These are phyloP conservation scores for Mallotus japonicus DNA, from an alignment of 441 rosid genomes.

Conservation along the genomic window DNA sequence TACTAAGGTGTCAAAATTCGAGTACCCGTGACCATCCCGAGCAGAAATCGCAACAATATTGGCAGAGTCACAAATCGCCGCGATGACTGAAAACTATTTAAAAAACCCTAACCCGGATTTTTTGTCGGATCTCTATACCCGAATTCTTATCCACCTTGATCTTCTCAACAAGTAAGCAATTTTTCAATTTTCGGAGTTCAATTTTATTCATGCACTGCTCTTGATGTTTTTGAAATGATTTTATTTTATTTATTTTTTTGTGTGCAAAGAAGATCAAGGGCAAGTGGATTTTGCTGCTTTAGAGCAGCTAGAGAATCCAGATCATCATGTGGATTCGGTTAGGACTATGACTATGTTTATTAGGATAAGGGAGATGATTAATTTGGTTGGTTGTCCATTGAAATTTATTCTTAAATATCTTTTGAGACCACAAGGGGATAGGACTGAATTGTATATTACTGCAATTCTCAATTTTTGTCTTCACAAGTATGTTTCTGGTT, in stretches of 20 bases:
- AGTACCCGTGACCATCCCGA: constrained; percentile 58
- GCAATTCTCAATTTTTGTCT: constrained; percentile 74
- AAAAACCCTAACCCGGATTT: constrained; percentile 52
- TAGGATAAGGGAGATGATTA: constrained; percentile 47
- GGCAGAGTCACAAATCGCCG: constrained; percentile 54
- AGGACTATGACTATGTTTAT: constrained; percentile 43
- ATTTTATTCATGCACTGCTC: neutral
- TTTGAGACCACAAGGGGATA: constrained; percentile 48
- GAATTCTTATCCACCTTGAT: constrained; percentile 67
- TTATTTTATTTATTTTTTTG: neutral
- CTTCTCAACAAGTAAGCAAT: constrained; percentile 47
- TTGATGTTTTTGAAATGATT: neutral
- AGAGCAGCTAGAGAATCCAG: constrained; percentile 87
- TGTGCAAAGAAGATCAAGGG: constrained; percentile 60
- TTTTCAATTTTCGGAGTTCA: too few species aligned
- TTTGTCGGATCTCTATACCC: constrained; percentile 57
- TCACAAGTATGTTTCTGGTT: constrained; percentile 47
- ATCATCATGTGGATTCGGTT: constrained; percentile 51
- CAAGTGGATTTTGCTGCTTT: constrained; percentile 68
- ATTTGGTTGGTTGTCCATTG: constrained; percentile 47
- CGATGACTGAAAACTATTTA: constrained; percentile 52
- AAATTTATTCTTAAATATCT: constrained; percentile 63
- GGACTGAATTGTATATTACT: constrained; percentile 66
- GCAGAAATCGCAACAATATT: constrained; percentile 56
- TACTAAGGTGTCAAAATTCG: constrained; percentile 57